Evolutionary conservation across 768 basidiomycete species (phyloP).

Genomic region (Xerocomellus amylosporus): DNA sequence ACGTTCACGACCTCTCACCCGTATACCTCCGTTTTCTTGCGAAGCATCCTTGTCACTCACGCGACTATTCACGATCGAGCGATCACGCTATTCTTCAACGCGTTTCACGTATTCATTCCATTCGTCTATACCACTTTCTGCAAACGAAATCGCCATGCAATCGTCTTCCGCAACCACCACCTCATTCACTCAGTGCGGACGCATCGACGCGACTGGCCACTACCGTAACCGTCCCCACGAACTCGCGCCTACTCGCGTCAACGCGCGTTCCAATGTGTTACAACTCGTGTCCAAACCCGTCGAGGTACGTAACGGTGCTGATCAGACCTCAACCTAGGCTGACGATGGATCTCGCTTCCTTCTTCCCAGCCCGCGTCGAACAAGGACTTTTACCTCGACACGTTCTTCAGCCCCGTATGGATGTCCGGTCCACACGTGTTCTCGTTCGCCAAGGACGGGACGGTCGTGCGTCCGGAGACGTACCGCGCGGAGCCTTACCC

Average conservation of each 20-base stretch:
- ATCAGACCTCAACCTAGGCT: background rate
- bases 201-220: background rate
- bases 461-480: conserved; percentile 8
- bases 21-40: background rate
- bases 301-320: background rate
- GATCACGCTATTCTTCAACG: background rate
- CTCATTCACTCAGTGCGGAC: background rate
- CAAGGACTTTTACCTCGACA: conserved; percentile 49
- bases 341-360: background rate
- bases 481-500: background rate
- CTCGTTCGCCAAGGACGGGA: conserved; percentile 19
- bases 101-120: background rate
- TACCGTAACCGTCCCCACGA: background rate
- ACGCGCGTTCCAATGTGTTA: background rate
- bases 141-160: background rate
- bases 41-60: background rate
- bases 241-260: background rate
- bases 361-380: background rate
- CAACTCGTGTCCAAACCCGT: background rate
- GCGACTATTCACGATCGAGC: background rate
- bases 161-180: background rate
- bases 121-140: background rate
- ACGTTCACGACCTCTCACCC: background rate
- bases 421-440: conserved; percentile 25
- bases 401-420: conserved; percentile 43